Evolutionary conservation across 1,284 basidiomycete genomes (phyloP), one percentile per base, ranked within the genome.

Genomic region (Ustilago sp.): DNA sequence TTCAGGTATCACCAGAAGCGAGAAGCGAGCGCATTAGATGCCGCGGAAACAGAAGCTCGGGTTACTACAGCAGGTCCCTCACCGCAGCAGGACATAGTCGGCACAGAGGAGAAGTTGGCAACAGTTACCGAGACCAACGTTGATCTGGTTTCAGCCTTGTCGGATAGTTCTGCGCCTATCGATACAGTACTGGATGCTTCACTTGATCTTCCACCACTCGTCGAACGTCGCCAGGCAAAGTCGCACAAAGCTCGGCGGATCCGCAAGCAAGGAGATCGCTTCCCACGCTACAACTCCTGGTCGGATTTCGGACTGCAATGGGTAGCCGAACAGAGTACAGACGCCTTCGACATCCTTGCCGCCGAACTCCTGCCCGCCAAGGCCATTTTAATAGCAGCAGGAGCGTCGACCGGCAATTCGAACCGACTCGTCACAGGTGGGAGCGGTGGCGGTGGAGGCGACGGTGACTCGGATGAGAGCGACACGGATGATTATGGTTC

Each of bases 401-500:
- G 55, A n/a, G 67, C 59, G 8, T 31, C 60, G 13, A 48, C 72
- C 0, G 39, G 53, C 31, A 53, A 11, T 35, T 63, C 71, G 4
- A 52, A 41, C 4, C 62, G 59, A 17, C 43, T 66, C 1, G n/a
- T 57, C 6, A 31, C 47, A 1, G 41, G 64, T n/a, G 73, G 61
- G 4, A 55, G 59, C 47, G 60, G 60, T 19, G 54, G 68, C 13
- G 59, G 55, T 13, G 67, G 61, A 2, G 64, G 62, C 4, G 62
- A 67, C 32, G 67, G 58, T 36, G 68, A 68, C 28, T 59, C 58
- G 5, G 64, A 73, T 34, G 65, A 50, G 43, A 69, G 68, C 39
- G 67, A 66, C 38, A 78, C 80, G 17, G 78, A 78, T 47, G 77
- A 81, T 53, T 81, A 81, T 50, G 81, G 81, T 5, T 82, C 80